phyloP scores from a whole-genome alignment of 345 rosid genomes.

The Aquilaria yunnanensis region DNA sequence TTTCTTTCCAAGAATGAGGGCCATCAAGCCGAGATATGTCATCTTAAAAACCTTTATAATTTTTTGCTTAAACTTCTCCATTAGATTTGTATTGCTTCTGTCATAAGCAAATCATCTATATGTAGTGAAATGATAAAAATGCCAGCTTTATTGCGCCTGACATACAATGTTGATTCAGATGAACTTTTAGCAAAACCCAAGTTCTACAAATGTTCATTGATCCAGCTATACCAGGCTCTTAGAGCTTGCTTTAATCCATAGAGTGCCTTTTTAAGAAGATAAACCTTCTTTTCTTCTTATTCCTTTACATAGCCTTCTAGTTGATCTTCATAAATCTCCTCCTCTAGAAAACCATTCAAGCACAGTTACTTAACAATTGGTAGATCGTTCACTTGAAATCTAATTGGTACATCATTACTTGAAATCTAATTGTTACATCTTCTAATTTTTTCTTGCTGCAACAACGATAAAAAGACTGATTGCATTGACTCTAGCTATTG shows the following conservation, averaged over 20 bases:
- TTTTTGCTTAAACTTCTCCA: not conserved
- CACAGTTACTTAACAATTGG: not conserved
- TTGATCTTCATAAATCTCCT: not conserved
- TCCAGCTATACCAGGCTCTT: slow-evolving; percentile 13
- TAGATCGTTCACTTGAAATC: not conserved
- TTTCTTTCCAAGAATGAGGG: not conserved
- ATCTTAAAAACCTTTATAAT: slow-evolving; percentile 2
- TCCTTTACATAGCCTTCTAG: not conserved
- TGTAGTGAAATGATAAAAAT: not conserved
- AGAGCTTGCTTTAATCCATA: slow-evolving; percentile 14
- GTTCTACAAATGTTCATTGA: slow-evolving; percentile 8
- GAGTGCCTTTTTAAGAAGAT: slow-evolving; percentile 6
- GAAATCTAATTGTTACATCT: not conserved
- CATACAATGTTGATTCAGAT: not conserved
- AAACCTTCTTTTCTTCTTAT: slow-evolving; percentile 3
- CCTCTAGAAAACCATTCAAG: not conserved
- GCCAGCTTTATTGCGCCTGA: not conserved
- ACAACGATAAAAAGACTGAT: not conserved
- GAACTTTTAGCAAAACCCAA: slow-evolving; percentile 2
- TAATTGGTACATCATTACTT: not conserved
- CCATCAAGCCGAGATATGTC: not conserved
- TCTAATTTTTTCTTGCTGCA: not conserved
- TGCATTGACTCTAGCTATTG: not conserved
- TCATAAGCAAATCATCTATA: not conserved
- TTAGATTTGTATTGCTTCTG: not conserved